Evolutionary conservation across 768 basidiomycete species (phyloP), one percentile per base, ranked within the genome.

Genomic region (Leccinum olivaceopallidum): DNA sequence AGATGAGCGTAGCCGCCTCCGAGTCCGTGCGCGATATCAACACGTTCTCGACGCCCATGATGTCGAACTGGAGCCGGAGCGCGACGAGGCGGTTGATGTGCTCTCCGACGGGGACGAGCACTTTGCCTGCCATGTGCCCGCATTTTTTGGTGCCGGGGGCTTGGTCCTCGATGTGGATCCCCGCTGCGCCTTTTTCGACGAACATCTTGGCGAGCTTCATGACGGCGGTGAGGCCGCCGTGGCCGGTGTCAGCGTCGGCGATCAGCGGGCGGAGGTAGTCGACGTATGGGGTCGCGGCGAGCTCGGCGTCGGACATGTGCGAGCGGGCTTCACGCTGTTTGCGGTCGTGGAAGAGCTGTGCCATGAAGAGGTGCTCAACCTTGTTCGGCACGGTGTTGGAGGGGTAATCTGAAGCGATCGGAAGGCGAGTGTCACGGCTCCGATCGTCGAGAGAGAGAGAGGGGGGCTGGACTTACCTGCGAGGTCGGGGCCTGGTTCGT

Each of bases 191-290:
- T 68, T 94, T 92, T 78, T 99, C 97, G 65, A 98, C 94, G 72
- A 99, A 98, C 85, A 99, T 87, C 78, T 99, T 99, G 60, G 97
- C 86, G 62, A 99, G 86, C 79, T 98, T 98, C 94, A 98, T 96
- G 62, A 94, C 87, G 18, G 97, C 95, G n/a, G 95, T 98, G 67
- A 98, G 79, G 63, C 96, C 96, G 69, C 96, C 96, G 71, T 98
- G 96, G 6, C 96, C 96, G 24, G 97, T 98, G 74, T 99, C 97
- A 12, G 94, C 97, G 76, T 99, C 97, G 18, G 97, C 96, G 64
- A 99, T 80, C 65, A 99, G 84, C 6, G 96, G 96, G 24, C 96
- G 90, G 64, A 97, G 86, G 74, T 96, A 96, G 76, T 98, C 95
- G 67, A 96, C 78, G 60, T 73, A 73, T 0, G 90, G 89, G 0